phyloP scores from a whole-genome alignment of 179 eudicot genomes.

The Actinidia arguta region DNA sequence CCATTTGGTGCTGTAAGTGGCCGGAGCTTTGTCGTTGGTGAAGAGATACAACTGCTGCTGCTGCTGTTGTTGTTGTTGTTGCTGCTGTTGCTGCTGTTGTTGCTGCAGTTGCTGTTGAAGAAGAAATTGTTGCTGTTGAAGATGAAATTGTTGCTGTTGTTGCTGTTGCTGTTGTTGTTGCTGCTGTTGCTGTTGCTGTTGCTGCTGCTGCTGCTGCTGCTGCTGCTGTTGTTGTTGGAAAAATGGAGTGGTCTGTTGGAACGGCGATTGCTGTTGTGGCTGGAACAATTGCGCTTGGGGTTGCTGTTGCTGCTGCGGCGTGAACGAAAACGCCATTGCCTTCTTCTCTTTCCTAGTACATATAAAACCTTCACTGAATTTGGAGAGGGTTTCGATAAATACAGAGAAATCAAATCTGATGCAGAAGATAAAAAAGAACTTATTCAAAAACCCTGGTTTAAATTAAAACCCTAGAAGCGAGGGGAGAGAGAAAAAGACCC shows the following conservation, averaged over 20 bases:
- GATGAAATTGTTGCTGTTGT: constrained; percentile 46
- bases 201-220: too few relatives aligned
- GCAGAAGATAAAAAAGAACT: neutral
- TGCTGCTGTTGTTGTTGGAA: constrained; percentile 41
- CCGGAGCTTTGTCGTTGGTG: constrained; percentile 85
- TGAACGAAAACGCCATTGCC: constrained; percentile 47
- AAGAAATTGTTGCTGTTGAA: constrained; percentile 52
- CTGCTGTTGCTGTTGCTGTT: constrained; percentile 48
- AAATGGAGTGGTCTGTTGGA: too few relatives aligned
- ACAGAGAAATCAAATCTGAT: neutral
- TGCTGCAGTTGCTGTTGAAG: constrained; percentile 25
- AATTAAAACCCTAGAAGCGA: constrained; percentile 40
- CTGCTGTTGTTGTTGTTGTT: constrained; percentile 61
- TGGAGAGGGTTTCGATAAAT: neutral
- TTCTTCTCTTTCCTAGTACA: neutral
- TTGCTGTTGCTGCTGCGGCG: constrained; percentile 45
- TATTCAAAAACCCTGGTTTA: constrained; percentile 17
- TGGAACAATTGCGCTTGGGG: constrained; percentile 49
- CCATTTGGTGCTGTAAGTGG: constrained; percentile 88
- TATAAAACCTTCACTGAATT: neutral
- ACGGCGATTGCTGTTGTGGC: constrained; percentile 32
- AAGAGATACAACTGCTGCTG: constrained; percentile 80
- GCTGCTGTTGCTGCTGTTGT: constrained; percentile 46
- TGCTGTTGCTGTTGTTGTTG: constrained; percentile 32
- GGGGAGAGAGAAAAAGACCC: neutral